Evolutionary conservation across 1,284 basidiomycete genomes (phyloP), one percentile per base, ranked within the genome.

Genomic region (Leccinum fallax): DNA sequence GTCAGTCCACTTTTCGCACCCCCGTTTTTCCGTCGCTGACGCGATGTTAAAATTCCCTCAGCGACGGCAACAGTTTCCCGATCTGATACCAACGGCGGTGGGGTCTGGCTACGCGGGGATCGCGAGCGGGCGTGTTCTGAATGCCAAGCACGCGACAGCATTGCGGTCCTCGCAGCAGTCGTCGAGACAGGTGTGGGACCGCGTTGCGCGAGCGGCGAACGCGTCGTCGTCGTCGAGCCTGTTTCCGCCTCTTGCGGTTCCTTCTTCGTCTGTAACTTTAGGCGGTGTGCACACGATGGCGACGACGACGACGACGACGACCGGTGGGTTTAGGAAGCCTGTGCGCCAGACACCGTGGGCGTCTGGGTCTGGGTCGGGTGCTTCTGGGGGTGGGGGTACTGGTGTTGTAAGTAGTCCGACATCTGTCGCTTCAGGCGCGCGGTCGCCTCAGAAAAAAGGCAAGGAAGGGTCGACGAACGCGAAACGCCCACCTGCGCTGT

Each of bases 31-130:
- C 28, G n/a, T 53, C 5, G 16, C 0, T 16, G 34, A 34, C 30
- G 28, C 28, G 28, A 30, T 30, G 28, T 28, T 1, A 24, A 10
- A 10, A 32, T 63, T 9, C 34, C 28, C 40, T 43, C 67, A 94
- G 90, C 90, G 93, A 86, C 87, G 87, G 16, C 85, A 87, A 69
- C 86, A 94, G 69, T 94, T 94, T 80, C 94, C 93, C 0, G 89
- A 93, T 51, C 82, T 95, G 3, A 77, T 83, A 0, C 87, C 92
- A 3, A 79, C 82, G 3, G 78, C 86, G 2, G 75, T 83, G 0
- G 87, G 87, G 8, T 77, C 82, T 0, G 87, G 88, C 52, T 95
- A 90, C 68, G 87, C 92, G 0, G 90, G 88, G 0, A 90, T 94
- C 62, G 82, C 92, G 2, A 87, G 88, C 38, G 93, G 92, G 2